Percentiles rank a stretch among this genome's conserved stretches.
These are phyloP conservation scores for Hygrophorus pudorinus DNA, from an alignment of 768 basidiomycete species.

Conservation along the genomic window DNA sequence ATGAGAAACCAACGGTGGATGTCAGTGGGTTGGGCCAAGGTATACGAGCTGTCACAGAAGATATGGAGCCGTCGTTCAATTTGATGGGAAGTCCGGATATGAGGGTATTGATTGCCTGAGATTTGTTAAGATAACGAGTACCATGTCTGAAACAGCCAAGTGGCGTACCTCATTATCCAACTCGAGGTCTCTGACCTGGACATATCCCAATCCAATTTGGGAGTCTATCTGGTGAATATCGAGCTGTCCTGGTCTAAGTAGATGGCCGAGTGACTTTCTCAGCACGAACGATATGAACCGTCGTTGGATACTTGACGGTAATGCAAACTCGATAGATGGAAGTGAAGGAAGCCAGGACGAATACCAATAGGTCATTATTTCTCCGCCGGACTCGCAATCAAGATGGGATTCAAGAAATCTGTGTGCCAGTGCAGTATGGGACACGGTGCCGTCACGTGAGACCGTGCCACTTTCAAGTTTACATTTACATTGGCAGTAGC, in stretches of 20 bases:
- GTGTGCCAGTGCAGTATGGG: no score
- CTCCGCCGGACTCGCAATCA: neutral
- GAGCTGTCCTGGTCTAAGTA: conserved; percentile 84
- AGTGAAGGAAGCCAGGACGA: conserved; percentile 52
- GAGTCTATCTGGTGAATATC: conserved; percentile 83
- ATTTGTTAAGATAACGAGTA: conserved; percentile 10
- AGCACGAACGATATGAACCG: conserved; percentile 87
- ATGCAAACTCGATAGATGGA: conserved; percentile 52
- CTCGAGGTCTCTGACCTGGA: conserved; percentile 79
- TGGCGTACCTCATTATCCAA: conserved; percentile 61
- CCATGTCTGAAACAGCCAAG: conserved; percentile 4
- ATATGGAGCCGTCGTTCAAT: conserved; percentile 63
- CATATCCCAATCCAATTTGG: conserved; percentile 84
- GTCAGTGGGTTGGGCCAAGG: conserved; percentile 82
- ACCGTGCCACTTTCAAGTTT: no score
- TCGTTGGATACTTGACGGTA: conserved; percentile 70
- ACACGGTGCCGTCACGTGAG: no score
- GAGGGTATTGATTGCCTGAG: conserved; percentile 70
- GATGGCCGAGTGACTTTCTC: conserved; percentile 71
- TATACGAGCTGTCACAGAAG: conserved; percentile 66
- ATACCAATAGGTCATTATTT: conserved; percentile 46
- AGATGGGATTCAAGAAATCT: no score
- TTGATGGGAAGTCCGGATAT: conserved; percentile 55
- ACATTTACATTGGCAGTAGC: no score
- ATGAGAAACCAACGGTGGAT: conserved; percentile 58